Base-by-base conservation (phyloP, 1,139 yeast genomes). In the Arxiozyma slooffiae region DNA sequence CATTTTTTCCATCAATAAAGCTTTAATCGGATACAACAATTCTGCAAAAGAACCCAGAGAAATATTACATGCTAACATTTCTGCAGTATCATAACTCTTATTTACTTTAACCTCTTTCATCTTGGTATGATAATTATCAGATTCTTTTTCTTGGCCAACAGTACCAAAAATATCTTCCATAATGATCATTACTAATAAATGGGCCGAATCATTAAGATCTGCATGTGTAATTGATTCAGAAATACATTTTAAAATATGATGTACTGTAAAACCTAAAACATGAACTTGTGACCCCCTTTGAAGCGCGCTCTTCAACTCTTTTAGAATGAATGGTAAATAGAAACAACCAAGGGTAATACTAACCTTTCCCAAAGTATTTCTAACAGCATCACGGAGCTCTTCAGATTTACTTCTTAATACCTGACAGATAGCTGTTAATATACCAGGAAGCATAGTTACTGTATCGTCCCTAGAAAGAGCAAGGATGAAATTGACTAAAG, bases 121-220 rank as follows among this genome's bases (percentile, higher is more conserved):
- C 55, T 82, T 82, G 48, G 88, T 82, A 49, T 79, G 80, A 62
- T 92, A 92, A 26, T 90, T 96, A 55, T 89, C 97, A 17, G 94
- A 90, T 58, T 92, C 98, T 65, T 94, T 92, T 63, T 92, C 98
- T 62, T 84, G 84, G 39, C 97, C 96, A 8, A 96, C 88, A 6
- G 85, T 79, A 18, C 98, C 99, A 68, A 92, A 90, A 3, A 81
- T 78, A 62, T 92, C 97, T 63, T 89, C 96, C 96, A 92, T 90
- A 38, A 90, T 76, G 38, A 89, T 74, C 26, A 79, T 82, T 55
- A 84, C 81, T 18, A 90, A 70, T 48, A 85, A 60, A 3, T 70
- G 71, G 7, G 82, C 78, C 22, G 85, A 77, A 22, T 80, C 85
- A 65, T 89, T 92, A 47, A 92, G 71, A 55, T 86, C 95, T 6